Percentiles rank a stretch among this genome's conserved stretches.
Evolutionary conservation across 2,329 filamentous ascomycete species (phyloP).

Genomic region (Diaporthe citrichinensis): DNA sequence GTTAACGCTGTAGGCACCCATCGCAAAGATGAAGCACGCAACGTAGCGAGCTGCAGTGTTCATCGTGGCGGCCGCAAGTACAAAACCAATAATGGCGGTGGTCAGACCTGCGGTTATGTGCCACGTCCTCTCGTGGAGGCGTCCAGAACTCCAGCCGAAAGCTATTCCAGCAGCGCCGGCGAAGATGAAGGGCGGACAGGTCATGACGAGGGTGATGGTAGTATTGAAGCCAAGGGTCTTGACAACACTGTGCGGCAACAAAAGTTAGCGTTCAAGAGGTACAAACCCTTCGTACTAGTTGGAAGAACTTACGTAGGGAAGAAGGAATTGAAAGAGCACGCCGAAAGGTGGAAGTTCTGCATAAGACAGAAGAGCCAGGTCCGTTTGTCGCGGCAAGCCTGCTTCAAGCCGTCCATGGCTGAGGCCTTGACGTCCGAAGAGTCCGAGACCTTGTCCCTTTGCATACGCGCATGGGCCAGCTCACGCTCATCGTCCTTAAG

Average conservation of each 20-base stretch:
- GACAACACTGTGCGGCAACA: constrained; percentile 49
- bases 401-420: constrained; percentile 21
- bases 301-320: constrained; percentile 15
- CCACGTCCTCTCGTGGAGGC: constrained; percentile 58
- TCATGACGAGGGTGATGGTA: constrained; percentile 58
- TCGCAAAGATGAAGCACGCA: constrained; percentile 53
- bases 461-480: constrained; percentile 33
- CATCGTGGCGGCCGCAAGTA: constrained; percentile 50
- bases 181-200: constrained; percentile 61
- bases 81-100: constrained; percentile 56
- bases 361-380: constrained; percentile 37
- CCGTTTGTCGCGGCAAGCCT: constrained; percentile 21
- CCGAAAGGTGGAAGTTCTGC: constrained; percentile 52
- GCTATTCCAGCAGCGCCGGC: constrained; percentile 59
- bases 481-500: constrained; percentile 24
- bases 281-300: not conserved
- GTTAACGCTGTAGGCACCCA: constrained; percentile 56
- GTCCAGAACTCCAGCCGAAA: constrained; percentile 59
- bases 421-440: constrained; percentile 24
- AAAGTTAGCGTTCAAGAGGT: not conserved
- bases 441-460: constrained; percentile 10
- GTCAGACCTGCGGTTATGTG: constrained; percentile 56
- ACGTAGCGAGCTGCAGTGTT: constrained; percentile 51
- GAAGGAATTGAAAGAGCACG: constrained; percentile 53
- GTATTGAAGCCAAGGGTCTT: constrained; percentile 55